Conservation (phyloP, 768 basidiomycete genomes). For the Leccinum subgranulosum region DNA sequence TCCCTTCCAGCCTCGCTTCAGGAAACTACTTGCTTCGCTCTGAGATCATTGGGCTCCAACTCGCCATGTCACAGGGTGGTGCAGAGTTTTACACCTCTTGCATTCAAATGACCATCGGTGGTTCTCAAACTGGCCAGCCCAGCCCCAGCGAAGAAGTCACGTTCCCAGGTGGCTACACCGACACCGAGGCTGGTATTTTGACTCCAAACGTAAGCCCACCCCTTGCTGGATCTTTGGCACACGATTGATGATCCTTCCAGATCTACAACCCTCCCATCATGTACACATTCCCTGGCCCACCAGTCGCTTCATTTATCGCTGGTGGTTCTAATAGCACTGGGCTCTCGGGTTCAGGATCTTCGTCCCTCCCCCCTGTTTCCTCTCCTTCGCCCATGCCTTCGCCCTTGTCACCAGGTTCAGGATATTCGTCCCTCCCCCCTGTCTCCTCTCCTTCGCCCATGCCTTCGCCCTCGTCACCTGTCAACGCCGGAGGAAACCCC, state of each 20-base stretch:
- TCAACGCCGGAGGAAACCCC: neutral
- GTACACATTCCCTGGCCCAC: constrained; percentile 55
- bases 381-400: neutral
- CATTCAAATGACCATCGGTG: constrained; percentile 26
- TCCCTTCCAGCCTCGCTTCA: constrained; percentile 52
- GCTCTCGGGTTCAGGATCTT: constrained; percentile 3
- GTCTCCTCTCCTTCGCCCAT: neutral
- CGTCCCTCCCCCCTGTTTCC: neutral
- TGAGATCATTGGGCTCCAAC: constrained; percentile 76
- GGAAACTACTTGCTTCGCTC: constrained; percentile 76
- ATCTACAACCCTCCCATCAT: constrained; percentile 26
- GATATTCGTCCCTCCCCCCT: neutral
- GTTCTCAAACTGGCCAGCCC: constrained; percentile 24
- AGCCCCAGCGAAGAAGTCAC: constrained; percentile 40
- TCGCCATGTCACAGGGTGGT: constrained; percentile 48
- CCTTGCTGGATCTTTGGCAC: neutral
- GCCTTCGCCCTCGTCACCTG: constrained; percentile 1
- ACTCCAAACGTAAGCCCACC: constrained; percentile 38
- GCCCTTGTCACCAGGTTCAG: no score
- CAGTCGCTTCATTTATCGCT: constrained; percentile 40
- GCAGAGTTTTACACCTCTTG: constrained; percentile 40
- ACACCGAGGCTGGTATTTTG: constrained; percentile 66
- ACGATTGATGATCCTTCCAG: constrained; percentile 4
- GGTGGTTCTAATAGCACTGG: constrained; percentile 6
- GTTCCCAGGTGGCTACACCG: constrained; percentile 70